Evolutionary conservation across 495 filamentous ascomycete species (phyloP).

Genomic region (Aspergillus sclerotiicarbonarius): DNA sequence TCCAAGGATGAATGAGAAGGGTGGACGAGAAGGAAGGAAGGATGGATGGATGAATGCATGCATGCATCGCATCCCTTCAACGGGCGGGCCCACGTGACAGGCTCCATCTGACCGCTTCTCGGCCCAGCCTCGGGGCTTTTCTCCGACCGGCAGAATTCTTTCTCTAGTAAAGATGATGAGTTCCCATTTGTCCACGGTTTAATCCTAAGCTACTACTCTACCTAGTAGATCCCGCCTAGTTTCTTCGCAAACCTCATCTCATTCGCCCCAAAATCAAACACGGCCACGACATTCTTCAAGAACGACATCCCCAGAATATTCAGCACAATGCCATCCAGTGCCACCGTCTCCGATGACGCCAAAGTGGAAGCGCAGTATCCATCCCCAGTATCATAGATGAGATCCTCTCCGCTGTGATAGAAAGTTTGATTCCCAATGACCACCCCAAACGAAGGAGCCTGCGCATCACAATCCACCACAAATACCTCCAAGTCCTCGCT

Average conservation of each 20-base stretch:
- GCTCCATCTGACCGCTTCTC: no score
- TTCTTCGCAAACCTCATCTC: constrained; percentile 48
- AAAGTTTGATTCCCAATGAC: constrained; percentile 48
- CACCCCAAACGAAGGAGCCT: constrained; percentile 52
- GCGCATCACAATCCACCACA: constrained; percentile 60
- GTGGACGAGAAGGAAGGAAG: no score
- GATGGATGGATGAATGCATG: no score
- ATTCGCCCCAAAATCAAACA: constrained; percentile 59
- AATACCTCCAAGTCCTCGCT: constrained; percentile 47
- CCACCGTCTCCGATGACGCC: constrained; percentile 29
- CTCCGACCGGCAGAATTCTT: no score
- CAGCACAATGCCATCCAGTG: constrained; percentile 30
- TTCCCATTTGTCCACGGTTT: no score
- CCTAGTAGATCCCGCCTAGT: no score
- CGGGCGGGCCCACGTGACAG: no score
- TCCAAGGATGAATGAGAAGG: no score
- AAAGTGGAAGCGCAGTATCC: constrained; percentile 35
- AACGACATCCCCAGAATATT: constrained; percentile 69
- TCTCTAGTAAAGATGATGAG: no score
- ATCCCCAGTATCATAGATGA: constrained; percentile 39
- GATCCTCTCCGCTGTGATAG: constrained; percentile 50
- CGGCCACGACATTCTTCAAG: constrained; percentile 71
- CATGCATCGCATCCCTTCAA: no score
- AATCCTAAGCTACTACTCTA: no score
- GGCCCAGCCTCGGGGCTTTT: no score